A percentile compares a stretch with the other conserved stretches of the same genome.
Evolutionary conservation across 2,329 filamentous ascomycete species (phyloP).

Genomic region (Alternaria sp.): DNA sequence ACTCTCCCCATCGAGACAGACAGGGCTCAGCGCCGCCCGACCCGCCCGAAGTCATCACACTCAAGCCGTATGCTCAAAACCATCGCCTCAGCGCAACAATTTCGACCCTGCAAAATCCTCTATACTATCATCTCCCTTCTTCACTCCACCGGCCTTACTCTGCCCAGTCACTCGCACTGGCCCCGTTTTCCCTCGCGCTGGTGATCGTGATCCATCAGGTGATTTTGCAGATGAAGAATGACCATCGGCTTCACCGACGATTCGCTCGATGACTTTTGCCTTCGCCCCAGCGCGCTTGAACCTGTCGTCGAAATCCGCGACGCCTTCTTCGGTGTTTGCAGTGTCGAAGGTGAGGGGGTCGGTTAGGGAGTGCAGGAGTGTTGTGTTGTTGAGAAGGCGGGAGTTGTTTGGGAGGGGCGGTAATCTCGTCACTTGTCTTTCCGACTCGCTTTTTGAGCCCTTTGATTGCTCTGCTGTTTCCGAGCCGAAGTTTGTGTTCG

Average conservation of each 20-base stretch:
- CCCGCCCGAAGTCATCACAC: background rate
- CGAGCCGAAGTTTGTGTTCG: no score
- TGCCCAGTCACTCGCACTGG: constrained; percentile 24
- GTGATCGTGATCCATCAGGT: constrained; percentile 39
- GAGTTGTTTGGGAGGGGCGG: no score
- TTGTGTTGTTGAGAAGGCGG: constrained; percentile 85
- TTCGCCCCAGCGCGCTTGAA: constrained; percentile 84
- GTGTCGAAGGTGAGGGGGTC: constrained; percentile 79
- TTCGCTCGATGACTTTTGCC: constrained; percentile 81
- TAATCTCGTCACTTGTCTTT: no score
- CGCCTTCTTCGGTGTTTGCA: constrained; percentile 84
- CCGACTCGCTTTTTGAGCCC: no score
- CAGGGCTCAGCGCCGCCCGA: background rate
- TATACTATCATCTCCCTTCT: constrained; percentile 38
- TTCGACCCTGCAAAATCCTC: constrained; percentile 44
- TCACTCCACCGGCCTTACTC: constrained; percentile 12
- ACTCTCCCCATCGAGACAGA: background rate
- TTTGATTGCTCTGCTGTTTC: no score
- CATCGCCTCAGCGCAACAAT: constrained; percentile 24
- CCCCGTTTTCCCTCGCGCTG: constrained; percentile 14
- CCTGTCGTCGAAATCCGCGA: constrained; percentile 90
- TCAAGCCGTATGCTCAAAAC: background rate
- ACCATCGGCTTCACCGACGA: constrained; percentile 53
- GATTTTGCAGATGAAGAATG: constrained; percentile 5
- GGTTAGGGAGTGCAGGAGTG: constrained; percentile 75